Conservation (phyloP, 1,284 basidiomycete genomes). For the Puccinia novopanici region DNA sequence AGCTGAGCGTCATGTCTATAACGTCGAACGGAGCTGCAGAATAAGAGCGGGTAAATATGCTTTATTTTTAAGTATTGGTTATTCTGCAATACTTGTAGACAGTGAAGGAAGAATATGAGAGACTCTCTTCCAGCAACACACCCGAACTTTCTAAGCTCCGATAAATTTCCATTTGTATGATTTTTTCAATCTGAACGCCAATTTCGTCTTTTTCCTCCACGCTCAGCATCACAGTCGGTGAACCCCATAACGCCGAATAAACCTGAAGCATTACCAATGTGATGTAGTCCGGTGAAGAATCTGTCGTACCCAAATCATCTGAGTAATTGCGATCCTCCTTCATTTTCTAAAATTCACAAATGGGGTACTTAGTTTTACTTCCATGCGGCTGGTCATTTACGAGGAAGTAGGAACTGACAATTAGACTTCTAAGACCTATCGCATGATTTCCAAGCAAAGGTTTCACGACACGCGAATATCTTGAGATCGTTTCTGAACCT, state of each 20-base stretch:
- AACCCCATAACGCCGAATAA: not conserved
- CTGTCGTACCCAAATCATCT: not conserved
- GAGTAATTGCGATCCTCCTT: not conserved
- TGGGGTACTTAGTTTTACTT: no score
- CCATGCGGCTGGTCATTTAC: no score
- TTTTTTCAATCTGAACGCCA: conserved; percentile 1
- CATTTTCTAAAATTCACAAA: conserved; percentile 4
- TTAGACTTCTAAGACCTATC: conserved; percentile 7
- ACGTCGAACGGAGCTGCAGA: not conserved
- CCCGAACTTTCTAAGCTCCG: conserved; percentile 19
- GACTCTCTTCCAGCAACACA: not conserved
- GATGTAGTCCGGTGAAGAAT: not conserved
- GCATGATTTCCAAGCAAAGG: conserved; percentile 12
- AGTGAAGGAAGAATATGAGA: no score
- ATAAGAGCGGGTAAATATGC: not conserved
- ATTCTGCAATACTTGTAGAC: no score
- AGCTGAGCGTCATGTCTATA: conserved; percentile 7
- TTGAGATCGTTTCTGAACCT: not conserved
- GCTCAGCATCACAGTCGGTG: not conserved
- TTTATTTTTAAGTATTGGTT: not conserved
- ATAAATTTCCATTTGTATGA: not conserved
- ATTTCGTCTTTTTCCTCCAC: not conserved
- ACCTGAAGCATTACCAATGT: not conserved
- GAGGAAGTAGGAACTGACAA: conserved; percentile 6
- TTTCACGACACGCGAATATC: not conserved